Conservation (phyloP, 257 asterid species). For the Solanum commersonii region DNA sequence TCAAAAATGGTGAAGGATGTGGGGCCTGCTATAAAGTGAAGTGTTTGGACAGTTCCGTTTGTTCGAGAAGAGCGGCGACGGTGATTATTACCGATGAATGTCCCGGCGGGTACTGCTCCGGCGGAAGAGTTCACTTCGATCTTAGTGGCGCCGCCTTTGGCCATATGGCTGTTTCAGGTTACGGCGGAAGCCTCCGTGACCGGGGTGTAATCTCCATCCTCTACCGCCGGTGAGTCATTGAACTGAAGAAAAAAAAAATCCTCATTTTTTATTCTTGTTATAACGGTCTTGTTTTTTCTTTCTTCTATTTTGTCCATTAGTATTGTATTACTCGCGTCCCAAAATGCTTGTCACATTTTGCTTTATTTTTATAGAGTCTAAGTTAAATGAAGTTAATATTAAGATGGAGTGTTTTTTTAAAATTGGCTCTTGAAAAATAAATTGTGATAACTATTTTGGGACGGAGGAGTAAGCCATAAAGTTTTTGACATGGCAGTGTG, state of each 20-base stretch:
- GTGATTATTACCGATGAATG: conserved; percentile 92
- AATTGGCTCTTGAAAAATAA: fast-evolving
- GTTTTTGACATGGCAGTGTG: not conserved
- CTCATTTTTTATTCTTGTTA: not conserved
- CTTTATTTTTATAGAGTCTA: not conserved
- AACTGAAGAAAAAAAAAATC: not conserved
- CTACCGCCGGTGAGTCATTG: conserved; percentile 56
- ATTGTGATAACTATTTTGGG: not conserved
- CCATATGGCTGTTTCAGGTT: conserved; percentile 76
- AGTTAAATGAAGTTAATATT: fast-evolving
- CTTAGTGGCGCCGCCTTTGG: conserved; percentile 98
- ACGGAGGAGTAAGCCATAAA: not conserved
- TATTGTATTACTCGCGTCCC: not conserved
- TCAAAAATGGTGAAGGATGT: conserved; percentile 88
- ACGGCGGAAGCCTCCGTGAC: conserved; percentile 65
- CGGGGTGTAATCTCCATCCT: conserved; percentile 72
- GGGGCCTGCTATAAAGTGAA: conserved; percentile 91
- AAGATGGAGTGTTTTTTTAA: not conserved
- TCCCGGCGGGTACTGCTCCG: conserved; percentile 79
- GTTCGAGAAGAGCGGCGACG: conserved; percentile 84
- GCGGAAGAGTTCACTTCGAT: conserved; percentile 61
- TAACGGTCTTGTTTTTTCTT: not conserved
- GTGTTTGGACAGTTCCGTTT: conserved; percentile 75
- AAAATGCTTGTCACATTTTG: fast-evolving
- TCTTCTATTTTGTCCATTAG: not conserved